Conservation (phyloP, 805 yeast species). For the Ascoidea rubescens region DNA sequence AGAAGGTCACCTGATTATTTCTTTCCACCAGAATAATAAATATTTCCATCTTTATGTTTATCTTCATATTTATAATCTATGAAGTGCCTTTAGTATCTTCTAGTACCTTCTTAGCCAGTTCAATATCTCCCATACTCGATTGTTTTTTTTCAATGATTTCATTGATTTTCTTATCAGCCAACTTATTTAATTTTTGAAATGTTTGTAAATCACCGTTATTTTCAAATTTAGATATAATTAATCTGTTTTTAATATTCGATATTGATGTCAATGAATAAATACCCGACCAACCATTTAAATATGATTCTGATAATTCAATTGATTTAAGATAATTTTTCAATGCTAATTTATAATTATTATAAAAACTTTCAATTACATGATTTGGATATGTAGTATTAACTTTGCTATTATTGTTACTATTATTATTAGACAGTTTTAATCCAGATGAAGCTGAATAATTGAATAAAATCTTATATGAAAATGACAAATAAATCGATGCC, state of each 20-base stretch:
- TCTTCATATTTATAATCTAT: constrained; percentile 5
- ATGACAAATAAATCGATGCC: constrained; percentile 33
- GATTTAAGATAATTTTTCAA: constrained; percentile 47
- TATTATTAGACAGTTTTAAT: no score
- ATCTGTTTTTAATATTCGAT: constrained; percentile 10
- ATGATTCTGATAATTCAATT: constrained; percentile 63
- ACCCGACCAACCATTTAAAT: constrained; percentile 66
- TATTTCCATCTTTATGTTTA: no score
- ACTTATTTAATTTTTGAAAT: constrained; percentile 19
- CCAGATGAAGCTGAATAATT: constrained; percentile 6
- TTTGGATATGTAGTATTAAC: constrained; percentile 5
- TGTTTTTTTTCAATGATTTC: constrained; percentile 19
- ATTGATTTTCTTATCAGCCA: constrained; percentile 24
- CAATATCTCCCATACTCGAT: constrained; percentile 21
- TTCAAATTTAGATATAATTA: constrained; percentile 13
- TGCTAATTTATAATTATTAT: constrained; percentile 10
- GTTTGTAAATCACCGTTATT: constrained; percentile 12
- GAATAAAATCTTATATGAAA: constrained; percentile 5
- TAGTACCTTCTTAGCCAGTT: constrained; percentile 25
- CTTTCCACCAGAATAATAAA: no score
- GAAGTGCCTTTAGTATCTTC: no score
- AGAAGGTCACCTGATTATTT: no score
- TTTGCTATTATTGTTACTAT: not conserved
- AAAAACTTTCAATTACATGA: constrained; percentile 6
- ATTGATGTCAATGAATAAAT: constrained; percentile 26